Evolutionary conservation across 441 rosid species (phyloP).

Genomic region (Populus tomentosa): DNA sequence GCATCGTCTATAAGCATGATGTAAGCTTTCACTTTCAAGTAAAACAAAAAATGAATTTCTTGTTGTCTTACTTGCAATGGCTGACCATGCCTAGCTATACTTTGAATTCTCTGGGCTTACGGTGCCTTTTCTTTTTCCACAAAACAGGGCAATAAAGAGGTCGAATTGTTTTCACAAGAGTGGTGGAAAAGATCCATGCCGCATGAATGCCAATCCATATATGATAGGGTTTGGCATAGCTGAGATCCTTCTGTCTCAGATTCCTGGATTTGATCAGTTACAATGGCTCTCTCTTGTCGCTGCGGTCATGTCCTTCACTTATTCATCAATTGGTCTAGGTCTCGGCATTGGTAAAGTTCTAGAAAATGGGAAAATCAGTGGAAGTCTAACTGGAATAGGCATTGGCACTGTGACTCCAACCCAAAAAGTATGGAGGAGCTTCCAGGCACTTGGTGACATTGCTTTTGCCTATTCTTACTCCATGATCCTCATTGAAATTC

Average conservation of each 20-base stretch:
- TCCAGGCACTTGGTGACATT: slow-evolving; percentile 79
- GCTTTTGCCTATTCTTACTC: slow-evolving; percentile 89
- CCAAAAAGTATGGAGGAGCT: slow-evolving; percentile 74
- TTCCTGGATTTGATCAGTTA: slow-evolving; percentile 80
- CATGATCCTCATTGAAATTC: slow-evolving; percentile 76
- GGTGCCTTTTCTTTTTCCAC: background rate
- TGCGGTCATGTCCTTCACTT: slow-evolving; percentile 87
- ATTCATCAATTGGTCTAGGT: slow-evolving; percentile 73
- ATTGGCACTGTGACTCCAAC: slow-evolving; percentile 51
- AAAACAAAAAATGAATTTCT: background rate
- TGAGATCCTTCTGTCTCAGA: slow-evolving; percentile 69
- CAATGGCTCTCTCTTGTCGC: slow-evolving; percentile 91
- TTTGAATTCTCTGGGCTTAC: background rate
- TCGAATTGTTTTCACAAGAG: slow-evolving; percentile 67
- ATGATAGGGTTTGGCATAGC: slow-evolving; percentile 81
- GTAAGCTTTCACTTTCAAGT: too few relatives aligned
- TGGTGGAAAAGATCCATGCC: slow-evolving; percentile 59
- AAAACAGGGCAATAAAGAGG: slow-evolving; percentile 71
- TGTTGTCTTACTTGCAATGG: background rate
- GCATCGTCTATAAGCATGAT: too few relatives aligned
- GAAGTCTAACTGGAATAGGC: slow-evolving; percentile 68
- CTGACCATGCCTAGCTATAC: background rate
- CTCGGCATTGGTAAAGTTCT: slow-evolving; percentile 71
- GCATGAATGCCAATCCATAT: slow-evolving; percentile 61
- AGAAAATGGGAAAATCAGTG: slow-evolving; percentile 47